A percentile compares a stretch with the other conserved stretches of the same genome.
phyloP scores from a whole-genome alignment of 2,329 filamentous ascomycete genomes.

The Alternaria hordeiaustralica region DNA sequence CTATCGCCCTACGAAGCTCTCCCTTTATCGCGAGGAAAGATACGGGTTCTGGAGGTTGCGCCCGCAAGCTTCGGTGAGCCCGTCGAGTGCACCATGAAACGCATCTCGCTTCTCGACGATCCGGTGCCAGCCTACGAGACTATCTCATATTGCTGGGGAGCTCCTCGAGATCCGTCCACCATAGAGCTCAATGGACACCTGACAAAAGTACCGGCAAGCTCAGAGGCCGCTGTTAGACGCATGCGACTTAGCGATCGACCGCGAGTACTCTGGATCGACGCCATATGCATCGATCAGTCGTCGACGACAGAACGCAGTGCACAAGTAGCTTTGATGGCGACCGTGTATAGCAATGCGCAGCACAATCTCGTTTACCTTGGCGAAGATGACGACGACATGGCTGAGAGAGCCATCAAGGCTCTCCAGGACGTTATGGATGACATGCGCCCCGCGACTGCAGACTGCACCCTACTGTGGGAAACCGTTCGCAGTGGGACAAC shows the following conservation, averaged over 20 bases:
- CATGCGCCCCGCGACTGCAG: accelerated
- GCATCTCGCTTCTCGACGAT: accelerated
- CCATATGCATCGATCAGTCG: not conserved
- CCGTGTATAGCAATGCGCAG: accelerated
- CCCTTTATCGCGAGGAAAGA: not conserved
- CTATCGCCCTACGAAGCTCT: not conserved
- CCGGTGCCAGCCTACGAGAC: not conserved
- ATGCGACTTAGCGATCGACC: not conserved
- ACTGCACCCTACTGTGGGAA: accelerated
- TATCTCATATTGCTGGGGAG: not conserved
- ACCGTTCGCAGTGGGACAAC: not conserved
- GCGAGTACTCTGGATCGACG: not conserved
- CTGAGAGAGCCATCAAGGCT: not conserved
- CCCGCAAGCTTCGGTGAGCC: no score
- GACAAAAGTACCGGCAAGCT: not conserved
- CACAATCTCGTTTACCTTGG: not conserved
- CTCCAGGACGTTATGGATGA: accelerated
- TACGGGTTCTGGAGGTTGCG: not conserved
- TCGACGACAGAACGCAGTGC: not conserved
- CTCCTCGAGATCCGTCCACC: accelerated
- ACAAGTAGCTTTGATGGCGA: not conserved
- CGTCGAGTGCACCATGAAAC: not conserved
- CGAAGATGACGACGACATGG: not conserved
- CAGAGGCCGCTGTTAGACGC: not conserved
- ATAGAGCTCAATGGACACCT: not conserved